Conservation (phyloP, 306 rosid species). For the Cicer chorassanicum region DNA sequence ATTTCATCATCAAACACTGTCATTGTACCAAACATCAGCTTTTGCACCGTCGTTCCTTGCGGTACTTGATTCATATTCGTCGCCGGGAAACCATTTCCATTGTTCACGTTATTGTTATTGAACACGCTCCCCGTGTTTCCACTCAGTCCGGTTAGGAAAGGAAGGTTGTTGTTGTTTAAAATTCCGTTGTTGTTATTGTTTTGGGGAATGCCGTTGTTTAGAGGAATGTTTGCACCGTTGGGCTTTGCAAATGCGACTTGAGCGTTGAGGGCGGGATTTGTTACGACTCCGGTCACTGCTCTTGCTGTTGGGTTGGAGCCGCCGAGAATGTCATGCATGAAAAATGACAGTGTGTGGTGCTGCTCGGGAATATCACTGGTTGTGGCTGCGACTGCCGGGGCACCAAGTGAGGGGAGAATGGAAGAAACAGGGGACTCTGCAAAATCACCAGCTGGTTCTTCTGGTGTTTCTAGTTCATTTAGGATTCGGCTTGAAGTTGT, state of each 20-base stretch:
- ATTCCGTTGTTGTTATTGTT: constrained; percentile 72
- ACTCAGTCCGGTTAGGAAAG: constrained; percentile 82
- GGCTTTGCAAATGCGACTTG: constrained; percentile 91
- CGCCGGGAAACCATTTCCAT: constrained; percentile 53
- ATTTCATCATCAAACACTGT: constrained; percentile 80
- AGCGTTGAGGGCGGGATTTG: constrained; percentile 76
- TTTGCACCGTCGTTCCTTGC: constrained; percentile 59
- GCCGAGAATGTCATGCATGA: constrained; percentile 81
- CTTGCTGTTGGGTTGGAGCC: constrained; percentile 80
- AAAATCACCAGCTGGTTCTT: constrained; percentile 34
- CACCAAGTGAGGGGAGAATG: constrained; percentile 36
- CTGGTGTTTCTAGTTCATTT: constrained; percentile 38
- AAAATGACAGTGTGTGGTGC: constrained; percentile 58
- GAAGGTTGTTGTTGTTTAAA: constrained; percentile 78
- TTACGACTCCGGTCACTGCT: constrained; percentile 75
- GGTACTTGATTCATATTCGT: constrained; percentile 62
- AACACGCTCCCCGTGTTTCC: constrained; percentile 59
- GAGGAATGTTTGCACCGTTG: constrained; percentile 72
- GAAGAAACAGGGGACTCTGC: constrained; percentile 45
- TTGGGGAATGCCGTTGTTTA: constrained; percentile 64
- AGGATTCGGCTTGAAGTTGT: constrained; percentile 52
- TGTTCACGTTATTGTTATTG: constrained; percentile 55
- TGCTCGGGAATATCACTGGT: constrained; percentile 44
- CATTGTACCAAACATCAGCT: constrained; percentile 81
- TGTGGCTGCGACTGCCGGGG: constrained; percentile 36